Evolutionary conservation across 2,329 filamentous ascomycete species (phyloP).

Genomic region (Trichoderma atroviride): DNA sequence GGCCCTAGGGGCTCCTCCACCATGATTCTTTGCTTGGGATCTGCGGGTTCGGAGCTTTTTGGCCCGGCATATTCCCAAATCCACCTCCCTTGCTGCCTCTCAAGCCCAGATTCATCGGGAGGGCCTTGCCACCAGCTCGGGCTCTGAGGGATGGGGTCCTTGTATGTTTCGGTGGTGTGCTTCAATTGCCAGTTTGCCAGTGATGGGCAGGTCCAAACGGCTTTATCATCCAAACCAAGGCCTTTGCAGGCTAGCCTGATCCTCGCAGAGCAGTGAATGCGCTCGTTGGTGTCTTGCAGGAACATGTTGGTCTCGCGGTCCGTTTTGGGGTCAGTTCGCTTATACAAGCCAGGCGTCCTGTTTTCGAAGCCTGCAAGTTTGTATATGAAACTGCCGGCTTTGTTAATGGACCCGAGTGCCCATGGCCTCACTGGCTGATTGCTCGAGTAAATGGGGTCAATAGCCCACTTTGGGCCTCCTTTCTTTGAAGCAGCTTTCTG

Average conservation of each 20-base stretch:
- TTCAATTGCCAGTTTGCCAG: slow-evolving; percentile 50
- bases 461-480: slow-evolving; percentile 46
- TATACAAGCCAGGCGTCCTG: slow-evolving; percentile 54
- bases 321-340: slow-evolving; percentile 46
- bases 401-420: slow-evolving; percentile 51
- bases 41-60: slow-evolving; percentile 44
- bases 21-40: slow-evolving; percentile 47
- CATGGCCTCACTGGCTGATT: slow-evolving; percentile 53
- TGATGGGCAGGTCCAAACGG: slow-evolving; percentile 51
- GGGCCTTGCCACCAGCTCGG: slow-evolving; percentile 38
- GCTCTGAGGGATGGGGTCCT: slow-evolving; percentile 42
- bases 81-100: slow-evolving; percentile 46
- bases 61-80: slow-evolving; percentile 57
- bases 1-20: slow-evolving; percentile 58
- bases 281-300: slow-evolving; percentile 57
- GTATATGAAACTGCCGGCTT: slow-evolving; percentile 46
- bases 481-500: slow-evolving; percentile 27
- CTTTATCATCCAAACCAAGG: slow-evolving; percentile 52
- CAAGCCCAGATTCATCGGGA: slow-evolving; percentile 32
- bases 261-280: slow-evolving; percentile 57
- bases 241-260: slow-evolving; percentile 56
- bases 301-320: slow-evolving; percentile 43
- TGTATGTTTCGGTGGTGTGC: slow-evolving; percentile 38
- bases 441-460: slow-evolving; percentile 50
- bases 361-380: slow-evolving; percentile 47